Percentiles rank a stretch among this genome's conserved stretches.
These are phyloP conservation scores for Melaleuca alternifolia DNA, from an alignment of 345 rosid genomes.

Conservation along the genomic window DNA sequence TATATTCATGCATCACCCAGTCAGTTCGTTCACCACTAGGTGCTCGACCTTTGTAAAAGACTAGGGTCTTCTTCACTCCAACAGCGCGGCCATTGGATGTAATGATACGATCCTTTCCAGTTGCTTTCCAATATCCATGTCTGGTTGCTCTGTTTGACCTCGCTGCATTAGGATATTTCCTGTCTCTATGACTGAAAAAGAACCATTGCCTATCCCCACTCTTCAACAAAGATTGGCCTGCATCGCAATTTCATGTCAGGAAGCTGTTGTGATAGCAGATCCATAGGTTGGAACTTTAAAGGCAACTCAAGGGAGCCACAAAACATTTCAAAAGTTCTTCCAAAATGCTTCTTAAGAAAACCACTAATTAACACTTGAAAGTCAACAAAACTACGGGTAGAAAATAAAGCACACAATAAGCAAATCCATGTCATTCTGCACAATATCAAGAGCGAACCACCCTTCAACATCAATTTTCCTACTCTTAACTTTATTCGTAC, in stretches of 20 bases:
- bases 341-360: neutral
- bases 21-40: constrained; percentile 76
- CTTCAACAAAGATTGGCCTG: constrained; percentile 57
- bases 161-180: constrained; percentile 86
- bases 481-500: neutral
- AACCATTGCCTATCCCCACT: constrained; percentile 91
- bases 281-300: neutral
- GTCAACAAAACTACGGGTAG: neutral
- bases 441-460: neutral
- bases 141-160: constrained; percentile 75
- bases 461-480: neutral
- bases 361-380: neutral
- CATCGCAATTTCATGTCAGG: neutral
- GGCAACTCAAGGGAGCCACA: neutral
- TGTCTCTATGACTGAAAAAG: constrained; percentile 76
- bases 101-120: constrained; percentile 68
- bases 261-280: neutral
- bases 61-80: constrained; percentile 82
- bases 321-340: neutral
- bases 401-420: neutral
- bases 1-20: constrained; percentile 97
- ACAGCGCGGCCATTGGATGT: constrained; percentile 41
- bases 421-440: neutral
- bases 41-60: constrained; percentile 76
- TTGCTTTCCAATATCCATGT: constrained; percentile 83